Evolutionary conservation across 495 filamentous ascomycete genomes (phyloP).

Genomic region (Penicillium ochrochloron): DNA sequence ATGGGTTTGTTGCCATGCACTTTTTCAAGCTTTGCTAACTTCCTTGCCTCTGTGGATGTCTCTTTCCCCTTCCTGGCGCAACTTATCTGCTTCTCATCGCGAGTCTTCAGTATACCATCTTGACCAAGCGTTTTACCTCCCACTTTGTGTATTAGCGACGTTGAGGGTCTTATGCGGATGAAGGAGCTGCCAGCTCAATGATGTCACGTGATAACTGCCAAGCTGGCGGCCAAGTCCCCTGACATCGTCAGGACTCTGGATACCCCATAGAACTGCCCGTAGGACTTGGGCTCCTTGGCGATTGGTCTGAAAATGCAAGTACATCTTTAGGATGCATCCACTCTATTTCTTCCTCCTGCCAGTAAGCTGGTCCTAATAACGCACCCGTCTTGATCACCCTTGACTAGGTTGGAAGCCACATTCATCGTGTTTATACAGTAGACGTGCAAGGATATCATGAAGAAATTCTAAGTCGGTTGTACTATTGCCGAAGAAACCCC

Average conservation of each 20-base stretch:
- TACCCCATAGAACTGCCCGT: neutral
- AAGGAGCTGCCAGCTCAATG: too few relatives aligned
- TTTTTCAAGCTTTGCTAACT: too few relatives aligned
- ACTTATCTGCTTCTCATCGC: too few relatives aligned
- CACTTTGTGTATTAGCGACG: neutral
- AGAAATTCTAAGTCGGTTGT: neutral
- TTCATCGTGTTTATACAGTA: neutral
- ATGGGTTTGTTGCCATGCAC: too few relatives aligned
- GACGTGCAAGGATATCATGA: neutral
- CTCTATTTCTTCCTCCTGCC: neutral
- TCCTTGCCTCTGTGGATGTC: too few relatives aligned
- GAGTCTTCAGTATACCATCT: too few relatives aligned
- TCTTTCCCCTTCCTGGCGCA: too few relatives aligned
- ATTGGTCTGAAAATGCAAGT: neutral
- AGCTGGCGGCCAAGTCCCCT: too few relatives aligned
- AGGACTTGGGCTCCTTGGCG: neutral
- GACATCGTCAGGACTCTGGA: neutral
- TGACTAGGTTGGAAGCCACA: neutral
- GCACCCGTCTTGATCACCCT: neutral
- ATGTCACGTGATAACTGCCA: too few relatives aligned
- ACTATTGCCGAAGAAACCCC: neutral
- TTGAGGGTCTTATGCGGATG: neutral
- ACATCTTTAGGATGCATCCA: neutral
- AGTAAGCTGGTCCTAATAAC: neutral
- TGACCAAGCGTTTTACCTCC: neutral